Conservation (phyloP, 495 filamentous ascomycete species). For the Daldinia concentrica region DNA sequence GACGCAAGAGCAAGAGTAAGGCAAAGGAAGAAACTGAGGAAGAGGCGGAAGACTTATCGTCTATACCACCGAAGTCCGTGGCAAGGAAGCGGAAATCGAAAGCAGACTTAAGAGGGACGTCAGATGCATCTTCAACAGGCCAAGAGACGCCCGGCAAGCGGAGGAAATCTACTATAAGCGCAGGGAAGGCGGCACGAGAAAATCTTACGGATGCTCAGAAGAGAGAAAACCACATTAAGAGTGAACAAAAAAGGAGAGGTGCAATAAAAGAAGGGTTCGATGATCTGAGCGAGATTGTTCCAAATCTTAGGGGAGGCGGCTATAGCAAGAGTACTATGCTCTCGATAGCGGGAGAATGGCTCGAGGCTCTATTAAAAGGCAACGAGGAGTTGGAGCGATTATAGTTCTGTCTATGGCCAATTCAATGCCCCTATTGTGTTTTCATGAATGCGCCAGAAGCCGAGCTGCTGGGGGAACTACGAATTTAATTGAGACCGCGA, state of each 20-base stretch:
- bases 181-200: constrained; percentile 66
- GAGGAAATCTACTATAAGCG: constrained; percentile 38
- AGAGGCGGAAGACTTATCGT: constrained; percentile 32
- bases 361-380: constrained; percentile 74
- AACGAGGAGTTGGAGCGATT: constrained; percentile 64
- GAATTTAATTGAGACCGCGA: constrained; percentile 1
- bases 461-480: background rate
- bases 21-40: constrained; percentile 41
- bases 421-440: constrained; percentile 37
- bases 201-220: constrained; percentile 88
- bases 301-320: constrained; percentile 71
- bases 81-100: constrained; percentile 52
- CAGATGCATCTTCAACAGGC: constrained; percentile 37
- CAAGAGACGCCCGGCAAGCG: constrained; percentile 44
- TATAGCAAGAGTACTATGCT: constrained; percentile 85
- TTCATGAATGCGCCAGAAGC: background rate
- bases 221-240: constrained; percentile 85
- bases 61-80: constrained; percentile 22
- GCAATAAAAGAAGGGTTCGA: constrained; percentile 82
- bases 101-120: constrained; percentile 38
- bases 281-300: constrained; percentile 74
- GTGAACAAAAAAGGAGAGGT: constrained; percentile 85
- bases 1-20: constrained; percentile 59
- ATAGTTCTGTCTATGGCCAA: constrained; percentile 48
- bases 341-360: constrained; percentile 73